phyloP scores from a whole-genome alignment of 352 stramenopile species.

The Globisporangium camurandrum region DNA sequence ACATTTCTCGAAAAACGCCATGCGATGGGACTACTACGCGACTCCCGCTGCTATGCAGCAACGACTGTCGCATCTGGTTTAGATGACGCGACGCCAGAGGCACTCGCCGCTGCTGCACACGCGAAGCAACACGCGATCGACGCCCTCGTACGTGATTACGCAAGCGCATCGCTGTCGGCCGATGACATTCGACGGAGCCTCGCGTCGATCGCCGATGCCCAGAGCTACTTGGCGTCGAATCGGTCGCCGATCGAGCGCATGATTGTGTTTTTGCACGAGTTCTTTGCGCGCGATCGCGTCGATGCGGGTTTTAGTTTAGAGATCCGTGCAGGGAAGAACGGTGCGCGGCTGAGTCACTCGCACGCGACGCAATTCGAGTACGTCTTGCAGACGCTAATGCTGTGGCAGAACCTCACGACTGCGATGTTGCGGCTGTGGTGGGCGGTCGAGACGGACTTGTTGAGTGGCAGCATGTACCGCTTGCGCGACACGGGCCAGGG shows the following conservation, averaged over 20 bases:
- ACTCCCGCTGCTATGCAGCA: constrained; percentile 57
- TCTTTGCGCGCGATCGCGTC: constrained; percentile 39
- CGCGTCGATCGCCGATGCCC: constrained; percentile 43
- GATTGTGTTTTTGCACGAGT: constrained; percentile 52
- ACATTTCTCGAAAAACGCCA: constrained; percentile 64
- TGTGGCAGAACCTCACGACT: constrained; percentile 61
- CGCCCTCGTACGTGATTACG: constrained; percentile 34
- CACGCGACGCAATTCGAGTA: constrained; percentile 59
- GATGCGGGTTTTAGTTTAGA: constrained; percentile 41
- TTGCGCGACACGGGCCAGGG: constrained; percentile 58
- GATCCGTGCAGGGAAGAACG: constrained; percentile 52
- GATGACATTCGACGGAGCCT: constrained; percentile 49
- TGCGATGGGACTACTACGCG: constrained; percentile 59
- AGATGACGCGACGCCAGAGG: constrained; percentile 8
- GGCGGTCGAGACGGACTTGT: constrained; percentile 51
- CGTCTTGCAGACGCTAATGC: constrained; percentile 49
- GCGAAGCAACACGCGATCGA: constrained; percentile 19
- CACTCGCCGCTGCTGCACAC: constrained; percentile 3
- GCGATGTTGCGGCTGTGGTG: constrained; percentile 60
- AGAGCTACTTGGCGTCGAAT: constrained; percentile 57
- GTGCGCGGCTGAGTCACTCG: constrained; percentile 47
- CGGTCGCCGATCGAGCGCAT: constrained; percentile 51
- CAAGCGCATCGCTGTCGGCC: constrained; percentile 29
- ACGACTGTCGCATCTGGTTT: constrained; percentile 29
- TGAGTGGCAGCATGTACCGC: constrained; percentile 44